phyloP scores from a whole-genome alignment of 495 filamentous ascomycete genomes.

The Opeltia flavorubescens region DNA sequence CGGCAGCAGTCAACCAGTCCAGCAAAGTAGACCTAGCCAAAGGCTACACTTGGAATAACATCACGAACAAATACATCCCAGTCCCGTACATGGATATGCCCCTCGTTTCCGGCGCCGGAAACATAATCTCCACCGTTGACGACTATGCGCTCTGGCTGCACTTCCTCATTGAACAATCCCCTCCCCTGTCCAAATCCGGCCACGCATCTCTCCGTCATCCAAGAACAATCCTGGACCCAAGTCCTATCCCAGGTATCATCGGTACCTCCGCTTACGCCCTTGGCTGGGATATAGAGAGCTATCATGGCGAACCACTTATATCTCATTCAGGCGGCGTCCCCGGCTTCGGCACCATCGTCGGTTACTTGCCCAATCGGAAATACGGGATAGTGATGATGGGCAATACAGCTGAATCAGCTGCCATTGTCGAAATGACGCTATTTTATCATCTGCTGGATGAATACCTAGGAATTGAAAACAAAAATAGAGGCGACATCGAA shows the following conservation, averaged over 20 bases:
- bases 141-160: slow-evolving; percentile 39
- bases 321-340: slow-evolving; percentile 32
- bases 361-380: slow-evolving; percentile 29
- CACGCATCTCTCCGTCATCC: slow-evolving; percentile 26
- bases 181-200: slow-evolving; percentile 21
- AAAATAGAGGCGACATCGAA: slow-evolving; percentile 14
- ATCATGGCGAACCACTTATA: slow-evolving; percentile 28
- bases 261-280: slow-evolving; percentile 26
- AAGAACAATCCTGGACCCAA: slow-evolving; percentile 14
- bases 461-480: slow-evolving; percentile 19
- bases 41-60: slow-evolving; percentile 19
- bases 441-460: slow-evolving; percentile 29
- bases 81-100: slow-evolving; percentile 16
- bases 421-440: slow-evolving; percentile 17
- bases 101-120: slow-evolving; percentile 33
- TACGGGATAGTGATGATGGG: slow-evolving; percentile 33
- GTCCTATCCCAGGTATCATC: slow-evolving; percentile 8
- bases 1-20: slow-evolving; percentile 11
- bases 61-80: slow-evolving; percentile 6
- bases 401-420: slow-evolving; percentile 26
- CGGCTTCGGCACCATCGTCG: slow-evolving; percentile 29
- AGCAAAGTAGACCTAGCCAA: slow-evolving; percentile 9
- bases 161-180: slow-evolving; percentile 20
- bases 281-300: slow-evolving; percentile 29
- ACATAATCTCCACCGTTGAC: slow-evolving; percentile 33